Base-by-base conservation (phyloP, 805 yeast genomes). In the Lachancea thermotolerans region DNA sequence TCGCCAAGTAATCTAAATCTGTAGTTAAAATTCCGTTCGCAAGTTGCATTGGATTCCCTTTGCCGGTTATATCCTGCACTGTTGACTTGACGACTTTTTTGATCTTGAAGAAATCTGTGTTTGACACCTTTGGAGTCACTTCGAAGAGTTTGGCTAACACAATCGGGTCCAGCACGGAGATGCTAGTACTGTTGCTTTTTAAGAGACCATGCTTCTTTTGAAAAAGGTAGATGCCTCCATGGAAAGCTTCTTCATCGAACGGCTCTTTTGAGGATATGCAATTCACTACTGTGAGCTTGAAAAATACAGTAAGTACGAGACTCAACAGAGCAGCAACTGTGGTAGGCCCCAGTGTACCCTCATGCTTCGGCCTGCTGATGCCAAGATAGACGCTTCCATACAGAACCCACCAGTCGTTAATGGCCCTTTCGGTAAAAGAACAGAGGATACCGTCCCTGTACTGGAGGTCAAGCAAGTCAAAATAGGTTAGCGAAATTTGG, bases 381-480 rank as follows among this genome's bases (percentile, higher is more conserved):
- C 62, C 63, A 28, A 60, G 42, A 45, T 59, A 62, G 18, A 49
- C 38, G 34, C 53, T 63, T 0, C 95, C 96, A 50, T 83, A 74
- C 31, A 77, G 60, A 32, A 70, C 71, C 97, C 98, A 91, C 97
- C 98, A 91, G 37, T 72, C 70, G 2, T 62, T 56, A 18, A 88
- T 74, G 0, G 95, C 95, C 17, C 66, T 71, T 49, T 82, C 82
- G 0, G 99, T 91, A 46, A 75, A 72, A 46, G 79, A 77, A 61
- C 98, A 91, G 2, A 89, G 66, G 12, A 91, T 67, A 0, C 99
- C 98, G 65, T 93, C 97, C 46, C 86, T 85, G 51, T 74, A 79
- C 29, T 67, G 66, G 0, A 86, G 80, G 41, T 80, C 82, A 11
- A 88, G 70, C 35, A 88, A 64, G 45, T 81, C 85, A 63, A 85